Percentiles rank a stretch among this genome's conserved stretches.
These are phyloP conservation scores for Lizonia empirigonia DNA, from an alignment of 2,329 filamentous ascomycete species.

Conservation along the genomic window DNA sequence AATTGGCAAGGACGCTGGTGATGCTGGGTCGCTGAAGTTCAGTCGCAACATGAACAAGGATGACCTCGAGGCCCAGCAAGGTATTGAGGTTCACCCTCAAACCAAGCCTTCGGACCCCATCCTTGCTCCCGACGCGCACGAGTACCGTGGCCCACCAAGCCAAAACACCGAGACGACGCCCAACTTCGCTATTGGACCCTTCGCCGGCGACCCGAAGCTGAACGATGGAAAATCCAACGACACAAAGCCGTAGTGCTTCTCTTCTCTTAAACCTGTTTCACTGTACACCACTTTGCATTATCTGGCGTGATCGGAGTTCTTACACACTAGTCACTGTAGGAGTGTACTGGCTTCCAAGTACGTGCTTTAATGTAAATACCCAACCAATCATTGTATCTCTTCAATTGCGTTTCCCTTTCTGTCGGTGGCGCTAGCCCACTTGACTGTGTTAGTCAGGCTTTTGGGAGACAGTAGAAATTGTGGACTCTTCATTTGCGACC, in stretches of 20 bases:
- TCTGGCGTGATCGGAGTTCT: constrained; percentile 5
- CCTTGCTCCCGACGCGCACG: constrained; percentile 51
- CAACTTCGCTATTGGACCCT: constrained; percentile 51
- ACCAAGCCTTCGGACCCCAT: constrained; percentile 56
- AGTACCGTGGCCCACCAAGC: constrained; percentile 50
- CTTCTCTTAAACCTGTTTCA: not conserved
- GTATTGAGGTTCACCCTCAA: constrained; percentile 56
- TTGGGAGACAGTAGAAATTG: not conserved
- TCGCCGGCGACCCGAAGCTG: constrained; percentile 48
- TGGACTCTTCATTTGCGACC: not conserved
- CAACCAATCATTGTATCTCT: constrained; percentile 1
- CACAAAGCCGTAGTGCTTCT: not conserved
- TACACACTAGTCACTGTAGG: not conserved
- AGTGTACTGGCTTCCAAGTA: not conserved
- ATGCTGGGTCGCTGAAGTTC: constrained; percentile 51
- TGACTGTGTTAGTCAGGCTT: not conserved
- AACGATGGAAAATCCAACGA: constrained; percentile 21
- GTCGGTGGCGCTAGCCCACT: not conserved
- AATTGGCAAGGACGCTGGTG: constrained; percentile 58
- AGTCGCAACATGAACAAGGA: constrained; percentile 39
- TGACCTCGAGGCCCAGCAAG: constrained; percentile 52
- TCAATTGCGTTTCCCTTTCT: not conserved
- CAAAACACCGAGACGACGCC: constrained; percentile 54
- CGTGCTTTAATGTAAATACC: constrained; percentile 16
- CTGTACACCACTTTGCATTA: constrained; percentile 4